These are phyloP conservation scores for Ceratocystis huliohia DNA, from an alignment of 2,329 filamentous ascomycete species.

Conservation along the genomic window DNA sequence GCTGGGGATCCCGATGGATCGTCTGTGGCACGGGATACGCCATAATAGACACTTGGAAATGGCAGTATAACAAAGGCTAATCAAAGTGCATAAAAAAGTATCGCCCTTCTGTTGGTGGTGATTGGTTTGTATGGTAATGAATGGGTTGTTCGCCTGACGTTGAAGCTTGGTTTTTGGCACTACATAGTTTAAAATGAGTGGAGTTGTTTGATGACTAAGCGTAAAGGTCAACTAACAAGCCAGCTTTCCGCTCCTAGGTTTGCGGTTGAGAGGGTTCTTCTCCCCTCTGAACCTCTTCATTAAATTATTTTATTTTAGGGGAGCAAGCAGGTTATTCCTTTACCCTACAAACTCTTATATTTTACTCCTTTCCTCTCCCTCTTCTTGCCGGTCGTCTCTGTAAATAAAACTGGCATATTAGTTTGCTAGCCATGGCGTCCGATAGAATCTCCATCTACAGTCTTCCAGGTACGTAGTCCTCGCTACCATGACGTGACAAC, in stretches of 20 bases:
- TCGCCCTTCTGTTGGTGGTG: background rate
- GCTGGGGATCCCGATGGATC: constrained; percentile 94
- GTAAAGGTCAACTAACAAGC: constrained; percentile 16
- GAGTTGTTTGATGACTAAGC: constrained; percentile 17
- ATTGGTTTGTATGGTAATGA: background rate
- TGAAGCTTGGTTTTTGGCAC: constrained; percentile 2
- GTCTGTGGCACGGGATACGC: constrained; percentile 46
- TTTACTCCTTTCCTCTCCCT: background rate
- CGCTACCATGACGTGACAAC: background rate
- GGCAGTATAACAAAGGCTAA: background rate
- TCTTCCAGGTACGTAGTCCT: constrained; percentile 39
- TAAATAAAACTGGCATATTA: background rate
- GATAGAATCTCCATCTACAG: constrained; percentile 56
- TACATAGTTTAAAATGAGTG: background rate
- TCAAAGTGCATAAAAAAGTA: too few relatives aligned
- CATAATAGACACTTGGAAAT: background rate
- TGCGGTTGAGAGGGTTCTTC: background rate
- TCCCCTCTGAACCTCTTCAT: background rate
- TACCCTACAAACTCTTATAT: background rate
- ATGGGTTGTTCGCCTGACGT: background rate
- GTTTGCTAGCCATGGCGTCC: constrained; percentile 23
- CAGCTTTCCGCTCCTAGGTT: constrained; percentile 16
- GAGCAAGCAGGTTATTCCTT: background rate
- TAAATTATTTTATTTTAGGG: background rate
- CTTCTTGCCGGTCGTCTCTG: background rate